Evolutionary conservation across 106 monocot genomes (phyloP).

Genomic region (Acanthochlamys bracteata): DNA sequence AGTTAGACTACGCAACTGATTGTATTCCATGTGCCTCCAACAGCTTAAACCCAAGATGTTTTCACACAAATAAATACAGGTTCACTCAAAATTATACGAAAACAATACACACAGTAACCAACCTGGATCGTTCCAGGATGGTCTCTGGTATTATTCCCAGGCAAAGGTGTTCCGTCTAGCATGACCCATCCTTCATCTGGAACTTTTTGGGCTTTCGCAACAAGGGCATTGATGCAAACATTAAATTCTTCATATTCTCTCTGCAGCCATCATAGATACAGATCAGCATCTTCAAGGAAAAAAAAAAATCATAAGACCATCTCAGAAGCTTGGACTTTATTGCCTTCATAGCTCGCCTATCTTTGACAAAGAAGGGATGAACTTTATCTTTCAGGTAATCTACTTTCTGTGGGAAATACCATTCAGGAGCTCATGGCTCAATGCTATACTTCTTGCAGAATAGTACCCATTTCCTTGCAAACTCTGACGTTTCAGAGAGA

Average conservation of each 20-base stretch:
- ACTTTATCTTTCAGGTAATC: conserved; percentile 24
- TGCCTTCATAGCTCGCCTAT: conserved; percentile 22
- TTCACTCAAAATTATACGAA: background rate
- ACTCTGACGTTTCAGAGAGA: conserved; percentile 17
- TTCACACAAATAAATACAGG: background rate
- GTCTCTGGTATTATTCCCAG: conserved; percentile 35
- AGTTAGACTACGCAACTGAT: too few species aligned
- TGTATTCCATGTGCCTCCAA: background rate
- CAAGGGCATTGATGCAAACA: conserved; percentile 29
- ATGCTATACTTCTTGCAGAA: conserved; percentile 21
- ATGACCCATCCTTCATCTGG: conserved; percentile 43
- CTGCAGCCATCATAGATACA: conserved; percentile 10
- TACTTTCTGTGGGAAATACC: conserved; percentile 18
- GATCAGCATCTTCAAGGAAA: background rate
- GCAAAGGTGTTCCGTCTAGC: conserved; percentile 49
- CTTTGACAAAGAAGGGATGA: conserved; percentile 19
- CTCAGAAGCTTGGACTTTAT: background rate
- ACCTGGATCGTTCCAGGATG: conserved; percentile 53
- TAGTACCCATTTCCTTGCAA: conserved; percentile 18
- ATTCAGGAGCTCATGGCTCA: conserved; percentile 20
- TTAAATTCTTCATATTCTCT: conserved; percentile 48
- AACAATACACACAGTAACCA: background rate
- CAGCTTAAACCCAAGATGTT: background rate
- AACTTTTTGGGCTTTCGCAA: conserved; percentile 32
- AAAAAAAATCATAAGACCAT: background rate